phyloP scores from a whole-genome alignment of 2,329 filamentous ascomycete genomes.

The Orbilia brochopaga region DNA sequence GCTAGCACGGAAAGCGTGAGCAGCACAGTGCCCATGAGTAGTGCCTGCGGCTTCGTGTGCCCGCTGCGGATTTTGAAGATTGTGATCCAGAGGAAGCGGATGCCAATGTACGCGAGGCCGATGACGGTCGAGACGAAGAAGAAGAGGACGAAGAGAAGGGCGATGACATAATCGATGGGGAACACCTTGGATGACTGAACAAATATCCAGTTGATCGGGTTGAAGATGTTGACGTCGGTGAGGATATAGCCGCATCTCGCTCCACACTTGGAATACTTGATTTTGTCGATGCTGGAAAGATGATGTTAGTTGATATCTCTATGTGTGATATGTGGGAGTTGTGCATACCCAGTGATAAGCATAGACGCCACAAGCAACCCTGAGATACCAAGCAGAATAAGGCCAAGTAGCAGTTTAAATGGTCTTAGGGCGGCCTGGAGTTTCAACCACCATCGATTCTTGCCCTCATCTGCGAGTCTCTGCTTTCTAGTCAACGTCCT shows the following conservation, averaged over 20 bases:
- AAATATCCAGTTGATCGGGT: constrained; percentile 90
- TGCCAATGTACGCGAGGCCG: constrained; percentile 83
- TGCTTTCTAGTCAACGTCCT: constrained; percentile 88
- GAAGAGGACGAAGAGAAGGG: constrained; percentile 80
- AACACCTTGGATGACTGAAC: constrained; percentile 81
- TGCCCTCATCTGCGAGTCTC: constrained; percentile 80
- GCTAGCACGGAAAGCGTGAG: constrained; percentile 87
- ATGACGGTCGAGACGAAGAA: constrained; percentile 88
- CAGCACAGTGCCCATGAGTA: constrained; percentile 88
- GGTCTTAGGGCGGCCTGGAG: constrained; percentile 82
- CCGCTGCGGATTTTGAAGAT: constrained; percentile 91
- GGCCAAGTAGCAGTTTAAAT: constrained; percentile 82
- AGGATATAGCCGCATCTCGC: constrained; percentile 89
- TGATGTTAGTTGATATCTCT: not conserved
- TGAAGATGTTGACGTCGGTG: constrained; percentile 85
- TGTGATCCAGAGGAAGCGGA: constrained; percentile 93
- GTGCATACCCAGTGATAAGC: constrained; percentile 73
- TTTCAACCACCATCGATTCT: constrained; percentile 78
- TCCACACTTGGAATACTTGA: constrained; percentile 92
- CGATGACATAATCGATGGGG: constrained; percentile 89
- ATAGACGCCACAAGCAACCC: constrained; percentile 85
- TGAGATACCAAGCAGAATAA: constrained; percentile 75
- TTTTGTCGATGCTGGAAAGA: constrained; percentile 77
- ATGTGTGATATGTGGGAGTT: not conserved
- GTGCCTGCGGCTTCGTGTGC: constrained; percentile 86